Conservation (phyloP, 495 filamentous ascomycete genomes). For the Aspergillus avenaceus region DNA sequence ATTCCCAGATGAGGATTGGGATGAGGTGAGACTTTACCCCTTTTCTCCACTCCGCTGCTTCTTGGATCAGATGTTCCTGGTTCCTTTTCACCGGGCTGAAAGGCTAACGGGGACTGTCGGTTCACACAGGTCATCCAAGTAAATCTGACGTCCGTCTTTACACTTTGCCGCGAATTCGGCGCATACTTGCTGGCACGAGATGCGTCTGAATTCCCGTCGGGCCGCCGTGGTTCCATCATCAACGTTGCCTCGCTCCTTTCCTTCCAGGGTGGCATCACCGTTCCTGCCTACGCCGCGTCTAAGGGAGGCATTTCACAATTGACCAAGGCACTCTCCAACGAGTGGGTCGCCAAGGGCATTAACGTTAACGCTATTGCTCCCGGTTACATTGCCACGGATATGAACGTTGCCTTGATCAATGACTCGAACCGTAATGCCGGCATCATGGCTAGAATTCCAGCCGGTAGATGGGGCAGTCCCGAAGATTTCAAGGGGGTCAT, state of each 20-base stretch:
- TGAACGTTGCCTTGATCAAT: conserved; percentile 80
- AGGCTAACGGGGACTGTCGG: conserved; percentile 1
- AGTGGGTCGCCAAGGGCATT: conserved; percentile 76
- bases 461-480: conserved; percentile 78
- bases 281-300: conserved; percentile 85
- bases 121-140: conserved; percentile 64
- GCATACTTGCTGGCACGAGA: conserved; percentile 71
- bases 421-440: conserved; percentile 63
- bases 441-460: conserved; percentile 80
- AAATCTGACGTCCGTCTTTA: conserved; percentile 81
- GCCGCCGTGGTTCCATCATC: conserved; percentile 71
- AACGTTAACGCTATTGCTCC: conserved; percentile 80
- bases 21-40: conserved; percentile 48
- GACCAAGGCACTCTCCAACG: conserved; percentile 83
- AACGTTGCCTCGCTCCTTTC: conserved; percentile 81
- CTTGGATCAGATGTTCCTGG: background rate
- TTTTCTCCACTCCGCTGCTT: background rate
- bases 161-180: conserved; percentile 76
- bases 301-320: conserved; percentile 85
- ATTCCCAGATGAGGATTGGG: conserved; percentile 82
- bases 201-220: conserved; percentile 44
- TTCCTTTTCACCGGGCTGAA: background rate
- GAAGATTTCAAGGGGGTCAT: conserved; percentile 87
- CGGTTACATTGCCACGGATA: conserved; percentile 84
- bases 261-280: conserved; percentile 88